Conservation (phyloP, 352 stramenopile genomes). For the Globisporangium solare region DNA sequence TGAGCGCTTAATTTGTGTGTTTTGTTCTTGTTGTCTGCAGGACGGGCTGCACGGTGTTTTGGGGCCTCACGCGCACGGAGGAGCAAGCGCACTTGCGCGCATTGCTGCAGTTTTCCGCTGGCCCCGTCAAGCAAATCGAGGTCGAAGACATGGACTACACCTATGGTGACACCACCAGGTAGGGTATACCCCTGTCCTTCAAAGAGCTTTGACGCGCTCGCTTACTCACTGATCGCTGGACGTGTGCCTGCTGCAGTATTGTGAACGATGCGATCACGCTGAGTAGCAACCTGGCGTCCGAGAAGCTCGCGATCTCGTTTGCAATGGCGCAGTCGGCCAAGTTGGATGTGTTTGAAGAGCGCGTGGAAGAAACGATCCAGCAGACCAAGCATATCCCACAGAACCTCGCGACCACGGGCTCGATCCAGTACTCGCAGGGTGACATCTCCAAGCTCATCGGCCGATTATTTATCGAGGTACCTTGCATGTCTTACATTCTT, state of each 20-base stretch:
- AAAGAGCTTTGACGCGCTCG: neutral
- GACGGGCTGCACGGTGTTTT: slow-evolving; percentile 87
- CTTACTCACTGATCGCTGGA: neutral
- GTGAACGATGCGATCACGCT: slow-evolving; percentile 86
- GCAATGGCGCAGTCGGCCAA: slow-evolving; percentile 92
- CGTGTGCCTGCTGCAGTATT: slow-evolving; percentile 18
- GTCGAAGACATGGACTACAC: slow-evolving; percentile 89
- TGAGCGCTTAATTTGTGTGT: neutral
- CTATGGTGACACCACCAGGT: slow-evolving; percentile 62
- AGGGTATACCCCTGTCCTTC: neutral
- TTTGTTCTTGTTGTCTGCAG: slow-evolving; percentile 17
- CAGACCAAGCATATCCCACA: slow-evolving; percentile 87
- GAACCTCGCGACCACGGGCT: slow-evolving; percentile 81
- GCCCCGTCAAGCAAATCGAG: slow-evolving; percentile 78
- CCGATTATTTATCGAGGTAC: slow-evolving; percentile 84
- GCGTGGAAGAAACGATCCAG: slow-evolving; percentile 85
- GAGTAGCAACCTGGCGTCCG: slow-evolving; percentile 68
- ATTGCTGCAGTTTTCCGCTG: slow-evolving; percentile 54
- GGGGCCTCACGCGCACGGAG: slow-evolving; percentile 78
- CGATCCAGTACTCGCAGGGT: slow-evolving; percentile 88
- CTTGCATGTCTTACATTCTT: neutral
- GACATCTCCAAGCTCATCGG: slow-evolving; percentile 92
- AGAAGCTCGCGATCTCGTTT: slow-evolving; percentile 92
- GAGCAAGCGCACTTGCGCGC: slow-evolving; percentile 72
- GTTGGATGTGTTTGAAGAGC: slow-evolving; percentile 91